A percentile compares a stretch with the other conserved stretches of the same genome.
Conservation (phyloP, 2,329 filamentous ascomycete species). For the Trichophyton benhamiae region DNA sequence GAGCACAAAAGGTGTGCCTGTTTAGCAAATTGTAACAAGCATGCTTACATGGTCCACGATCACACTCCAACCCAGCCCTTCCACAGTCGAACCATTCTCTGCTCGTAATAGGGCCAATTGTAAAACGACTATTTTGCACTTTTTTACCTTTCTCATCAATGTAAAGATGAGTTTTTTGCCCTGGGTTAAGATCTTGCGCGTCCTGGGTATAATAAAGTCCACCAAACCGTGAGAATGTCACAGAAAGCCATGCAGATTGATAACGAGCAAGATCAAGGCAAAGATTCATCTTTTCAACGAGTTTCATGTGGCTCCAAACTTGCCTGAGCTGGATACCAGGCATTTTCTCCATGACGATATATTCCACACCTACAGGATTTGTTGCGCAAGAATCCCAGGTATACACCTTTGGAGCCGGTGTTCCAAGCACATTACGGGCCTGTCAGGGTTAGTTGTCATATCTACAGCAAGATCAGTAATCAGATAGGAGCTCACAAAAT, state of each 20-base stretch:
- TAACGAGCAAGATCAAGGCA: conserved; percentile 3
- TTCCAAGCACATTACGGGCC: not conserved
- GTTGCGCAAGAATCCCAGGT: conserved; percentile 6
- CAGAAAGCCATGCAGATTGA: conserved; percentile 4
- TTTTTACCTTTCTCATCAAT: not conserved
- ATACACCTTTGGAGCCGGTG: conserved; percentile 7
- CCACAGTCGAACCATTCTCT: conserved; percentile 20
- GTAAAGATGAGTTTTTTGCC: not conserved
- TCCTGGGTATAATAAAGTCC: conserved; percentile 9
- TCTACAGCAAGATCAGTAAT: not conserved
- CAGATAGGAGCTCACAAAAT: conserved; percentile 15
- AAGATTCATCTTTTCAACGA: conserved; percentile 8
- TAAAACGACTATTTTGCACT: conserved; percentile 15
- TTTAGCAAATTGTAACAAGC: not conserved
- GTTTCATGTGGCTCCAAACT: conserved; percentile 16
- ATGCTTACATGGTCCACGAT: conserved; percentile 12
- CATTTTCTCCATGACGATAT: conserved; percentile 21
- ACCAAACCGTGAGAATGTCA: conserved; percentile 7
- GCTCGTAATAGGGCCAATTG: conserved; percentile 19
- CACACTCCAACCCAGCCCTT: not conserved
- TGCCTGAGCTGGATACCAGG: conserved; percentile 19
- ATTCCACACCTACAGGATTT: conserved; percentile 17
- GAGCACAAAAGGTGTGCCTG: not conserved
- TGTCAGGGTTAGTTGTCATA: not conserved
- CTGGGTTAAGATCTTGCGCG: not conserved